Base-by-base conservation (phyloP, 164 flowering plant genomes). In the Aristolochia californica region DNA sequence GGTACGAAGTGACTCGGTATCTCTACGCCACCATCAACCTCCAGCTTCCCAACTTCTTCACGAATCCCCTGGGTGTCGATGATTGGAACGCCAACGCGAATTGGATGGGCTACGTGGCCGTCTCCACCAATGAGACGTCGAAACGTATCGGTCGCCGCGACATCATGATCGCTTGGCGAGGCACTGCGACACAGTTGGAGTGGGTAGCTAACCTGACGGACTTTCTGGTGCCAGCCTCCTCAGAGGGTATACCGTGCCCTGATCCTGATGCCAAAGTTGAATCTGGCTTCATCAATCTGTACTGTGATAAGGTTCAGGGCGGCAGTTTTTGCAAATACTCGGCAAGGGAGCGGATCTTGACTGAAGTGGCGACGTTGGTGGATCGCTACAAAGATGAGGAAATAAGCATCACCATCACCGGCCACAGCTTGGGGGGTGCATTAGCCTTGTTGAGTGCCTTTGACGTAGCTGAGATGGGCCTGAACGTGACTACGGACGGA, bases 81-180 rank as follows among this genome's bases (percentile, higher is more conserved):
- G 72, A 78, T 0, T 87, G 95, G 95, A 85, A 85, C 78, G 58
- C 51, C 45, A 63, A 72, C 53, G 91, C 94, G 1, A 88, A 88
- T 53, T 91, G 98, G 98, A 85, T 88, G 18, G 98, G 98, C 2
- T 91, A 81, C 66, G 79, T 91, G 8, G 83, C 94, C 0, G 91
- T 88, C 5, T 78, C 95, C 1, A 69, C 77, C 64, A 91, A 91
- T 28, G 90, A 80, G 4, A 76, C 71, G 0, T 43, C 85, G 0
- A 53, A n/a, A 18, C 67, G 63, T 0, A 44, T 91, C 13, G 98
- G 98, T 1, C 87, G 98, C 10, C 80, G 98, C 0, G 95, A 88
- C 72, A 81, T 91, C 28, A 55, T 72, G 30, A 66, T 88, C 8
- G 83, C 89, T 0, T 88, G 96, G 96, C 51, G 97, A 20, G 97